These are phyloP conservation scores for Cystobasidium slooffiae DNA, from an alignment of 1,284 basidiomycete genomes.

Conservation along the genomic window DNA sequence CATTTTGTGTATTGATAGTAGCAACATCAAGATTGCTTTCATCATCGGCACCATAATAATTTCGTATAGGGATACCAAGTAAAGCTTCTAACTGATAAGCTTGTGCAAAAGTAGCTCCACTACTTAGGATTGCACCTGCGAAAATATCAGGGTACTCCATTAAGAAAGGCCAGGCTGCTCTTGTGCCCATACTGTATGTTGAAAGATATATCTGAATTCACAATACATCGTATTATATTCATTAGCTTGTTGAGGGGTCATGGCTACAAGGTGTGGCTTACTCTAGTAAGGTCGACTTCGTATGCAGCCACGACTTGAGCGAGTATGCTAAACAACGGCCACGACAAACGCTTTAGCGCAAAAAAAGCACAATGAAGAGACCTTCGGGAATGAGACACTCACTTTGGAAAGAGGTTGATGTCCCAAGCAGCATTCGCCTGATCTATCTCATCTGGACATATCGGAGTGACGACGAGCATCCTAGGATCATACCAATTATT, in stretches of 20 bases:
- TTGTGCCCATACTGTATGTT: constrained; percentile 39
- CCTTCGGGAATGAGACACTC: background rate
- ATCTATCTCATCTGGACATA: constrained; percentile 29
- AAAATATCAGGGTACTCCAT: constrained; percentile 37
- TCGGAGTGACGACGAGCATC: constrained; percentile 36
- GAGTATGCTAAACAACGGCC: constrained; percentile 18
- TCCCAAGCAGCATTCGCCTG: constrained; percentile 26
- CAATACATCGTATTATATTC: background rate
- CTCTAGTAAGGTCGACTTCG: constrained; percentile 32
- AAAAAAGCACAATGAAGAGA: background rate
- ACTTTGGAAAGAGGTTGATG: constrained; percentile 31
- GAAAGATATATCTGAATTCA: constrained; percentile 30
- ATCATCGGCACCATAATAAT: constrained; percentile 38
- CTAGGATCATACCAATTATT: background rate
- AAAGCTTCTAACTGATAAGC: constrained; percentile 17
- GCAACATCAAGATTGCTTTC: constrained; percentile 23
- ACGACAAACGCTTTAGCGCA: background rate
- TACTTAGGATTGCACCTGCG: constrained; percentile 39
- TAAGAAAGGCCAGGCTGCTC: constrained; percentile 31
- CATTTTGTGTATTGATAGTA: constrained; percentile 18
- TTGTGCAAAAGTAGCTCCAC: constrained; percentile 34
- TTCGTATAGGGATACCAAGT: constrained; percentile 34
- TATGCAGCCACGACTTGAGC: constrained; percentile 33
- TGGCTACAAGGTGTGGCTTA: background rate
- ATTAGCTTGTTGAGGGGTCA: background rate